Conservation (phyloP, 140 eudicot species). For the Cichorium intybus region DNA sequence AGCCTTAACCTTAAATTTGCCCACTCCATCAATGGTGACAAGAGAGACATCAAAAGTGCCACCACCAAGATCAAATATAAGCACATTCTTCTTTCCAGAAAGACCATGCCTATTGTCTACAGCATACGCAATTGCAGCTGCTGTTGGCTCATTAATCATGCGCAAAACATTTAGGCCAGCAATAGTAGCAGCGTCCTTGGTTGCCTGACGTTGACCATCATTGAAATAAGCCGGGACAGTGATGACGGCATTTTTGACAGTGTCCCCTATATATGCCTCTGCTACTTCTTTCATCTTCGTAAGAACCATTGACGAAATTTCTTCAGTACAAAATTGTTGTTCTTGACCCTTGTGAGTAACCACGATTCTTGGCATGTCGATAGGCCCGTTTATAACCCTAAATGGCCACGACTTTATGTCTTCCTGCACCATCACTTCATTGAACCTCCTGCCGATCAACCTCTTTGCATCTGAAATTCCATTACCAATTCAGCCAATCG, state of each 20-base stretch:
- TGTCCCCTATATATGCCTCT: neutral
- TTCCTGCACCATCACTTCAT: neutral
- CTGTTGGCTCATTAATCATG: constrained; percentile 27
- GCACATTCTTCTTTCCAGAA: constrained; percentile 2
- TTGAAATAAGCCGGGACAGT: neutral
- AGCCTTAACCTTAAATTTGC: constrained; percentile 7
- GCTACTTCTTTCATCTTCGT: neutral
- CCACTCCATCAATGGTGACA: neutral
- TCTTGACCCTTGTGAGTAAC: neutral
- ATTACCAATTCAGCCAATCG: neutral
- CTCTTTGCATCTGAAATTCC: neutral
- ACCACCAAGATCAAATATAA: constrained; percentile 7
- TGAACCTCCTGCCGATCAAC: neutral
- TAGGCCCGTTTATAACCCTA: neutral
- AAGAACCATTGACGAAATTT: neutral
- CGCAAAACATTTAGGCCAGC: constrained; percentile 4
- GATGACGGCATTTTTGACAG: neutral
- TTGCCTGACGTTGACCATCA: neutral
- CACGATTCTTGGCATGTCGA: neutral
- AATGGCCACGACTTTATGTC: neutral
- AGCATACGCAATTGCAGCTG: constrained; percentile 28
- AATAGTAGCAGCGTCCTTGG: neutral
- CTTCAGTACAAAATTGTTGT: neutral
- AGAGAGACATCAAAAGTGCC: constrained; percentile 22
- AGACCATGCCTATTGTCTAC: neutral